phyloP scores from a whole-genome alignment of 768 basidiomycete genomes.

The Phylloporus arenicola region DNA sequence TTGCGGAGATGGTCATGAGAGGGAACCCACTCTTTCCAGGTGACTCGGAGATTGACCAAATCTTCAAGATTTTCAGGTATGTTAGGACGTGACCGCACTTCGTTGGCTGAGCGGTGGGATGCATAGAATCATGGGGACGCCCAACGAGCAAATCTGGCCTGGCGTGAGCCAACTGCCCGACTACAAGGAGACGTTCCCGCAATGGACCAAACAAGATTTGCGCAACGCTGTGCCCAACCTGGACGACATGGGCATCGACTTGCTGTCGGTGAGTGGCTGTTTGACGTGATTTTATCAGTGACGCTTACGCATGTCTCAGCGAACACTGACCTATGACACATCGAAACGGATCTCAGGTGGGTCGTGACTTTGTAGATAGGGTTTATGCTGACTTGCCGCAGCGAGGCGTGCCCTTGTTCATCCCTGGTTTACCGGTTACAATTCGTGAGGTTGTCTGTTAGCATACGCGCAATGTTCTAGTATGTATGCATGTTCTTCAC shows the following conservation, averaged over 20 bases:
- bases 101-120: conserved; percentile 1
- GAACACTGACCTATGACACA: conserved; percentile 80
- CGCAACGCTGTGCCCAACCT: conserved; percentile 58
- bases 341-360: conserved; percentile 88
- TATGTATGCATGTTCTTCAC: conserved; percentile 12
- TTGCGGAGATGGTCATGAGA: conserved; percentile 97
- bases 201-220: conserved; percentile 82
- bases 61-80: conserved; percentile 98
- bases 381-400: conserved; percentile 16
- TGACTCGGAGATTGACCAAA: conserved; percentile 99
- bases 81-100: not conserved
- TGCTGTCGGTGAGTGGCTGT: conserved; percentile 53
- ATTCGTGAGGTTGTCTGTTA: conserved; percentile 24
- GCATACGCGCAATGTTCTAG: conserved; percentile 21
- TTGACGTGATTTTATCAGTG: not conserved
- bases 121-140: conserved; percentile 86
- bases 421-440: conserved; percentile 50
- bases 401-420: conserved; percentile 55
- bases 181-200: conserved; percentile 95
- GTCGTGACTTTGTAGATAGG: conserved; percentile 15
- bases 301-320: conserved; percentile 31
- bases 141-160: conserved; percentile 87
- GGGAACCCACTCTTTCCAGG: conserved; percentile 93
- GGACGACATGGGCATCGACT: conserved; percentile 74
- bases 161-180: conserved; percentile 85